These are phyloP conservation scores for Globisporangium abappressorium DNA, from an alignment of 352 stramenopile genomes.

Conservation along the genomic window DNA sequence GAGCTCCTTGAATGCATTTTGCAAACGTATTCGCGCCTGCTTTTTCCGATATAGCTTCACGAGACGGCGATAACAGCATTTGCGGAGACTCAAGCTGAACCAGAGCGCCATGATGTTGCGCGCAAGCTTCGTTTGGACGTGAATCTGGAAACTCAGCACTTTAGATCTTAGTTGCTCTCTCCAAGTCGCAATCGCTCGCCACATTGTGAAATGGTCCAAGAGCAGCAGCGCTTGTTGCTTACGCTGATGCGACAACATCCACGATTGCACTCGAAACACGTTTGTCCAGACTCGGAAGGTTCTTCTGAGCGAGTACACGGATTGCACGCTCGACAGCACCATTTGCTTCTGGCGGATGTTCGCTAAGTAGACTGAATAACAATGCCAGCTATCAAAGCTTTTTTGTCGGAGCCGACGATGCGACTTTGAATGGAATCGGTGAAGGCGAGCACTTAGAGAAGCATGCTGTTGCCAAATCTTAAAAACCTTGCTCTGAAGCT, in stretches of 20 bases:
- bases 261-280: conserved; percentile 9
- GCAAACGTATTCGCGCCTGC: conserved; percentile 11
- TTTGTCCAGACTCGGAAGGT: conserved; percentile 5
- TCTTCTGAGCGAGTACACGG: background rate
- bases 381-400: conserved; percentile 1
- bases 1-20: conserved; percentile 21
- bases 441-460: background rate
- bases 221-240: background rate
- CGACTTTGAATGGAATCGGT: background rate
- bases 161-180: background rate
- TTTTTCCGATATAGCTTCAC: conserved; percentile 48
- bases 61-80: conserved; percentile 32
- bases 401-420: background rate
- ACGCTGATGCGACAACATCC: background rate
- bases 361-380: background rate
- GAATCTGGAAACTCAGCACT: conserved; percentile 13
- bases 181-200: background rate
- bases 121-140: conserved; percentile 12
- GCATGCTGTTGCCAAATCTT: background rate
- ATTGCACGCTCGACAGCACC: background rate
- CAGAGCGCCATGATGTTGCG: conserved; percentile 23
- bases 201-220: conserved; percentile 6
- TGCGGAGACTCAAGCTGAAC: conserved; percentile 27
- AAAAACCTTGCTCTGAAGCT: background rate
- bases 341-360: background rate